Percentiles rank a stretch among this genome's conserved stretches.
These are phyloP conservation scores for Neurospora terricola DNA, from an alignment of 495 filamentous ascomycete genomes.

Conservation along the genomic window DNA sequence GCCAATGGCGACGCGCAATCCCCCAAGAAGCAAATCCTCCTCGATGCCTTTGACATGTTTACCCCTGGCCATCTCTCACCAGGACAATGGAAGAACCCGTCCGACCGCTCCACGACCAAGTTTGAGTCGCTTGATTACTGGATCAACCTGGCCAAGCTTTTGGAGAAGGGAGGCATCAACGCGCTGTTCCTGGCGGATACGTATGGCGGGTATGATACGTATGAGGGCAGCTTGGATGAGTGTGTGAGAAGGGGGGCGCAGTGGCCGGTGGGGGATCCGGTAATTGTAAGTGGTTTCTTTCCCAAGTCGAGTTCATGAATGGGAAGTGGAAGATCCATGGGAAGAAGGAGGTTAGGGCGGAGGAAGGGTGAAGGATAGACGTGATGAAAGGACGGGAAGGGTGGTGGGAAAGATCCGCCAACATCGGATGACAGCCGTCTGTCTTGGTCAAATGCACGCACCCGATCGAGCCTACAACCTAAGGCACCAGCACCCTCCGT, in stretches of 20 bases:
- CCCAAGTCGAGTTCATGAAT: background rate
- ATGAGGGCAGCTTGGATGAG: conserved; percentile 44
- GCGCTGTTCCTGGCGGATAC: conserved; percentile 53
- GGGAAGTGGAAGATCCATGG: background rate
- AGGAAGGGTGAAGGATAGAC: background rate
- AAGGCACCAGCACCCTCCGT: background rate
- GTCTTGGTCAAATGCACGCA: background rate
- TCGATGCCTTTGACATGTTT: conserved; percentile 40
- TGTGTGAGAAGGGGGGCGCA: conserved; percentile 40
- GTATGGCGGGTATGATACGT: conserved; percentile 47
- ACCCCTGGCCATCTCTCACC: conserved; percentile 33
- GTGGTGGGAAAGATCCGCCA: background rate
- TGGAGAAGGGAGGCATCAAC: conserved; percentile 50
- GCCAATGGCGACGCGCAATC: background rate
- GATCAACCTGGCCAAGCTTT: conserved; percentile 48
- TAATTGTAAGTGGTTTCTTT: conserved; percentile 34
- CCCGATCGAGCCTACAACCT: background rate
- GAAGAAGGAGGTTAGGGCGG: background rate
- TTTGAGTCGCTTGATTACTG: conserved; percentile 44
- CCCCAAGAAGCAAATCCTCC: conserved; percentile 28
- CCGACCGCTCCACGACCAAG: conserved; percentile 47
- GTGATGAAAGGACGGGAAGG: background rate
- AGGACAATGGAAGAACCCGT: conserved; percentile 44
- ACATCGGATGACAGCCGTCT: background rate
- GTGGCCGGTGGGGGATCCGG: conserved; percentile 44